Evolutionary conservation across 2,329 filamentous ascomycete genomes (phyloP), one percentile per base, ranked within the genome.

Genomic region (Monilinia laxa): DNA sequence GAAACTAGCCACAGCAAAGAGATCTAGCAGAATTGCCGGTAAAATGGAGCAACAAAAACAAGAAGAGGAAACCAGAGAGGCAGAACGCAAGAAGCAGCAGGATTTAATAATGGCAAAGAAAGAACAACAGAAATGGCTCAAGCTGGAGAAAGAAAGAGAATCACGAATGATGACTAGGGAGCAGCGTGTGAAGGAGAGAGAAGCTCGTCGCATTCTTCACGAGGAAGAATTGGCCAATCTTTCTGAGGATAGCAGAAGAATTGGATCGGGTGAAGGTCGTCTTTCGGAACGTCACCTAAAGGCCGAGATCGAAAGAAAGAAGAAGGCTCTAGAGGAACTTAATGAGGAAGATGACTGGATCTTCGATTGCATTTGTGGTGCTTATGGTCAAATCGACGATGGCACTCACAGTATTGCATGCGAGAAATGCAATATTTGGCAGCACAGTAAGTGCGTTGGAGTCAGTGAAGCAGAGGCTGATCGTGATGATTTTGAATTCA

Each of bases 341-440:
- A 85, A 84, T 23, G 77, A 79, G 25, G 83, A 88, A 71, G 91
- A 95, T 58, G 87, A 93, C 62, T 98, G 95, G 95, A 85, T 92
- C 51, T 99, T 99, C 73, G 95, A 99, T 76, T 99, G 95, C 76
- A 85, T 91, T 35, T 99, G 95, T 77, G 94, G 94, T 35, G 84
- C 93, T 28, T 89, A 97, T 77, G 95, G 95, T 28, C 90, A 96
- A 73, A 91, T 97, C 68, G 95, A 99, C 73, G 95, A 98, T 76
- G 95, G 95, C 47, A 90, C 92, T 10, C 93, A 97, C 76, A 97
- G 93, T 76, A 88, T 99, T 70, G 91, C 93, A 38, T 99, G 95
- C 79, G 95, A 99, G 76, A 88, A 84, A 71, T 99, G 95, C 81
- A 96, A 90, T 75, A 89, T 96, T 58, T 99, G 95, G 95, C 94